phyloP scores from a whole-genome alignment of 768 basidiomycete species.

The Serpula lacrymans region DNA sequence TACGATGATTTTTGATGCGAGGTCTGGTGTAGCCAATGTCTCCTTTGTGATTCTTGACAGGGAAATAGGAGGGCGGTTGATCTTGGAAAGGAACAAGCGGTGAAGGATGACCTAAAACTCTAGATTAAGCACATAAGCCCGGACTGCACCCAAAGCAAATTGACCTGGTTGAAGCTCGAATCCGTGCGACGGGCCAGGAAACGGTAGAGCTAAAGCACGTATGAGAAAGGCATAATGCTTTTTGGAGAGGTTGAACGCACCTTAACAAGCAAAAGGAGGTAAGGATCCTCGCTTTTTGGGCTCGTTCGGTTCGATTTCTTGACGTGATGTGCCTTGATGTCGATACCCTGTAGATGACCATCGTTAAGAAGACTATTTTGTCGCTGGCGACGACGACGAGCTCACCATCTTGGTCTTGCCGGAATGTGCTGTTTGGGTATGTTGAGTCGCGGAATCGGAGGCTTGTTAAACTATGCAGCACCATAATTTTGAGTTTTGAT shows the following conservation, averaged over 20 bases:
- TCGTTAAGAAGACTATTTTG: slow-evolving; percentile 15
- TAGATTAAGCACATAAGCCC: slow-evolving; percentile 16
- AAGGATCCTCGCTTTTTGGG: slow-evolving; percentile 99
- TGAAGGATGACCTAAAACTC: slow-evolving; percentile 77
- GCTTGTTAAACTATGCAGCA: slow-evolving; percentile 71
- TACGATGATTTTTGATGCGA: slow-evolving; percentile 81
- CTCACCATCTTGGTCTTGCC: slow-evolving; percentile 83
- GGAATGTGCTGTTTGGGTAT: slow-evolving; percentile 47
- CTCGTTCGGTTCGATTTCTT: slow-evolving; percentile 94
- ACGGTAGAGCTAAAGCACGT: slow-evolving; percentile 77
- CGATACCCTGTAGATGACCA: slow-evolving; percentile 71
- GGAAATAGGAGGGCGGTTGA: slow-evolving; percentile 95
- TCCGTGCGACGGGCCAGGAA: slow-evolving; percentile 98
- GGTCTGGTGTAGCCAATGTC: slow-evolving; percentile 61
- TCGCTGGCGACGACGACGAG: slow-evolving; percentile 38
- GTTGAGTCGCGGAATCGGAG: slow-evolving; percentile 37
- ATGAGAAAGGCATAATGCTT: slow-evolving; percentile 10
- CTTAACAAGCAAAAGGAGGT: slow-evolving; percentile 97
- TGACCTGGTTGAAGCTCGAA: slow-evolving; percentile 91
- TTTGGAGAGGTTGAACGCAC: slow-evolving; percentile 35
- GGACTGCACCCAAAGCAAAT: slow-evolving; percentile 6
- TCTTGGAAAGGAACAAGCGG: slow-evolving; percentile 94
- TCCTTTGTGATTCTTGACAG: slow-evolving; percentile 90
- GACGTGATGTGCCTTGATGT: slow-evolving; percentile 95
- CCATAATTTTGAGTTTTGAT: slow-evolving; percentile 33